A percentile compares a stretch with the other conserved stretches of the same genome.
phyloP scores from a whole-genome alignment of 78 protist species.

The Isochrysis galbana region DNA sequence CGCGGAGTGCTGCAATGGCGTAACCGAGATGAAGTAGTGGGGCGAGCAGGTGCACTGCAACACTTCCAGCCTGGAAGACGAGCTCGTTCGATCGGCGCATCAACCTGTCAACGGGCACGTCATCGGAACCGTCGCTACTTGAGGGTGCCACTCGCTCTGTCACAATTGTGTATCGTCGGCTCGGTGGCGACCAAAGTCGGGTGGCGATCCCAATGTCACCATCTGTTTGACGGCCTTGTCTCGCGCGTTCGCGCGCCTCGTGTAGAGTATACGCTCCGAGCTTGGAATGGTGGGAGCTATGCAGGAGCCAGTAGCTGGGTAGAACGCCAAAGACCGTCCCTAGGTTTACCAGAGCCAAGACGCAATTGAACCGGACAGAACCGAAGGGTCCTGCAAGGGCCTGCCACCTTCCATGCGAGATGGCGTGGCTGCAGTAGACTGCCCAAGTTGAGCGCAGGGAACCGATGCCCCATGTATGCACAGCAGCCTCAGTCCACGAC shows the following conservation, averaged over 20 bases:
- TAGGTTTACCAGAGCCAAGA: background rate
- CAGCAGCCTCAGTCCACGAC: background rate
- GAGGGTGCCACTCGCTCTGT: background rate
- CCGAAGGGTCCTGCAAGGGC: background rate
- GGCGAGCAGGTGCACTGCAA: background rate
- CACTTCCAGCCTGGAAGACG: background rate
- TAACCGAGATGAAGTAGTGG: too few species aligned
- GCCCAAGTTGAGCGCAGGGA: background rate
- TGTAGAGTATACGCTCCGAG: background rate
- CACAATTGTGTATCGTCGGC: background rate
- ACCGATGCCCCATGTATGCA: background rate
- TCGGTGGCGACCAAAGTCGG: background rate
- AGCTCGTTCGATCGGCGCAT: too few species aligned
- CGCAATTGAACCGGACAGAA: background rate
- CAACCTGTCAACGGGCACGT: too few species aligned
- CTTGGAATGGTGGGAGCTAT: background rate
- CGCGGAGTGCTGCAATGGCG: too few species aligned
- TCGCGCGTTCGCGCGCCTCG: background rate
- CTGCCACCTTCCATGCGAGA: background rate
- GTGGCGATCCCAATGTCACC: background rate
- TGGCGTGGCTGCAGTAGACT: background rate
- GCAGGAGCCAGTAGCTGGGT: background rate
- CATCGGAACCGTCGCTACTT: too few species aligned
- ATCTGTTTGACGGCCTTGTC: background rate
- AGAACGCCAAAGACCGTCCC: background rate